These are phyloP conservation scores for Musa balbisiana DNA, from an alignment of 202 grass and related monocot species.

Conservation along the genomic window DNA sequence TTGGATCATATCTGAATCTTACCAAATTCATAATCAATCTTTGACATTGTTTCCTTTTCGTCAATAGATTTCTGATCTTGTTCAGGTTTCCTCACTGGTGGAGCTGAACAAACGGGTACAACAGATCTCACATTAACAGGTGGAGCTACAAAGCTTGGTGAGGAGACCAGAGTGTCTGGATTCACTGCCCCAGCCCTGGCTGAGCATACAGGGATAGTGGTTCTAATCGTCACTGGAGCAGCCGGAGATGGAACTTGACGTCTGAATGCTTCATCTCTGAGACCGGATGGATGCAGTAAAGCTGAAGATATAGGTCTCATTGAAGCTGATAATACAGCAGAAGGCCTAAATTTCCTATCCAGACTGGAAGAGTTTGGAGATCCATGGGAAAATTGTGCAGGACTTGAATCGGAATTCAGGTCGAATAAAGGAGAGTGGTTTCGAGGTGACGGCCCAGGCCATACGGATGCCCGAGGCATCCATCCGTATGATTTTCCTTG, in stretches of 20 bases:
- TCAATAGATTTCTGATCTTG: not conserved
- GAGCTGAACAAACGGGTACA: not conserved
- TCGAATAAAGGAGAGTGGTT: not conserved
- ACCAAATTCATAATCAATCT: not conserved
- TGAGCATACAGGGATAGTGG: conserved; percentile 49
- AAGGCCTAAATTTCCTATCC: conserved; percentile 9
- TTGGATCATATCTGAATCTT: conserved; percentile 12
- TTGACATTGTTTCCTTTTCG: not conserved
- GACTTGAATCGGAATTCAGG: conserved; percentile 16
- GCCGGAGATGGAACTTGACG: conserved; percentile 38
- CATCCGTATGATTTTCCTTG: conserved; percentile 21
- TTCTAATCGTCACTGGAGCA: conserved; percentile 50
- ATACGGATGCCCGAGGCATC: not conserved
- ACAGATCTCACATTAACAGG: conserved; percentile 16
- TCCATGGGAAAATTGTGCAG: conserved; percentile 12
- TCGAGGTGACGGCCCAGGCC: conserved; percentile 19
- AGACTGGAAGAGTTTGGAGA: not conserved
- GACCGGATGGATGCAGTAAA: conserved; percentile 3
- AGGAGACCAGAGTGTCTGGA: not conserved
- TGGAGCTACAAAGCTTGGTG: not conserved
- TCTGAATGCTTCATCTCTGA: conserved; percentile 15
- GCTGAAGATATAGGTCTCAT: conserved; percentile 6
- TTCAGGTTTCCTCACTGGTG: not conserved
- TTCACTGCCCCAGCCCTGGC: conserved; percentile 32
- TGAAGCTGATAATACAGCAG: conserved; percentile 4